phyloP scores from a whole-genome alignment of 2,329 filamentous ascomycete genomes.

The Stachybotrys chlorohalonatus region DNA sequence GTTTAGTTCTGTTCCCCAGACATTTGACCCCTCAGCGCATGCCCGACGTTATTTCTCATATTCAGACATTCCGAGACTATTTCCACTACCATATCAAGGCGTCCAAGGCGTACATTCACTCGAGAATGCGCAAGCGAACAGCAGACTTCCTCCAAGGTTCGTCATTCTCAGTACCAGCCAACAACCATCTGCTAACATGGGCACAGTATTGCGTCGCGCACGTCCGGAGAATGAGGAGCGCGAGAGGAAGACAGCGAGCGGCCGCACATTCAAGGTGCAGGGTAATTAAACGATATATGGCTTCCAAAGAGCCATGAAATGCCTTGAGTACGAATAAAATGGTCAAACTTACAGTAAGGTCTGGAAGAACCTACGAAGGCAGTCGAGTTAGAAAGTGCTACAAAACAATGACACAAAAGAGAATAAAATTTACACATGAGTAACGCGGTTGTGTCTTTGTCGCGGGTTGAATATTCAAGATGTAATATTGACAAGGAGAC shows the following conservation, averaged over 20 bases:
- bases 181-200: conserved; percentile 14
- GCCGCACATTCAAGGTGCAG: conserved; percentile 72
- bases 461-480: too few relatives aligned
- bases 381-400: neutral
- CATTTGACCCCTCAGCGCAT: conserved; percentile 86
- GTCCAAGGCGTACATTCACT: conserved; percentile 98
- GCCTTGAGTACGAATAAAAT: neutral
- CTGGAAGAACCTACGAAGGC: neutral
- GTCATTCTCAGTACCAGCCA: conserved; percentile 10
- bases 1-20: conserved; percentile 83
- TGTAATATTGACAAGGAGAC: too few relatives aligned
- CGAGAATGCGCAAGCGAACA: conserved; percentile 92
- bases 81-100: conserved; percentile 99
- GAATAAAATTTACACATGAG: neutral
- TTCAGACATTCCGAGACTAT: conserved; percentile 99
- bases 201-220: conserved; percentile 81
- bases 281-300: conserved; percentile 6
- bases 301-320: neutral
- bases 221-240: conserved; percentile 94
- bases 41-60: conserved; percentile 94
- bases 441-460: neutral
- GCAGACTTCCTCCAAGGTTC: conserved; percentile 96
- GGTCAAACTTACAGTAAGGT: neutral
- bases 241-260: conserved; percentile 96
- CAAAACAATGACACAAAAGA: too few relatives aligned